Evolutionary conservation across 2,329 filamentous ascomycete genomes (phyloP), one percentile per base, ranked within the genome.

Genomic region (Fusarium lyarnte): DNA sequence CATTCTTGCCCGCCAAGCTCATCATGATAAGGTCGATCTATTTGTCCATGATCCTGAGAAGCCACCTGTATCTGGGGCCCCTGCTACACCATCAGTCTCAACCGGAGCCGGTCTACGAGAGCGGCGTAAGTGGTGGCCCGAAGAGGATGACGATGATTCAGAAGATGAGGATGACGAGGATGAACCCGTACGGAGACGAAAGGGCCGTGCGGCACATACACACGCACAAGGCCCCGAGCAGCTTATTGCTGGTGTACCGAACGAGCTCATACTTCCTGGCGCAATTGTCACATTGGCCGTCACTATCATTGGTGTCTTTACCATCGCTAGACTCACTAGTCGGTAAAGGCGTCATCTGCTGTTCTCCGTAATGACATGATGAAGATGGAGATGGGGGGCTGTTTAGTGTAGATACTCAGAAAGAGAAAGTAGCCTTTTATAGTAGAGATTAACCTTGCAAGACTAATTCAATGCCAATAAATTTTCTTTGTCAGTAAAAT

Each of bases 261-360:
- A 99, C 79, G 96, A 99, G 78, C 86, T 98, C 60, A 86, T 99
- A 23, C 88, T 98, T 45, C 96, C 96, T 0, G 96, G 96, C 74
- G 96, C 96, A 25, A 95, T 99, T 80, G 94, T 96, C 63, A 95
- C 95, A n/a, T 84, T 99, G 78, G 96, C 95, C 14, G 94, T 97
- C 46, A 95, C 97, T 41, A 97, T 99, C 82, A 87, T 97, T 43
- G 94, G 93, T 73, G 95, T 98, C 16, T 99, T 99, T 84, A 91
- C 94, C 45, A 90, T 99, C 77, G 91, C 93, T 68, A 90, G 94
- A 73, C 84, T 91, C 70, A 85, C 86, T 39, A 88, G 85, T 81
- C 82, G 87, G 79, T 89, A 84, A 79, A 74, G 70, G 39, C 51
- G 74, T 55, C 47, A 51, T 58, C 60, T 67, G 62, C 69, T 63